Conservation (phyloP, 1,139 yeast genomes). For the Blastobotrys niveus region DNA sequence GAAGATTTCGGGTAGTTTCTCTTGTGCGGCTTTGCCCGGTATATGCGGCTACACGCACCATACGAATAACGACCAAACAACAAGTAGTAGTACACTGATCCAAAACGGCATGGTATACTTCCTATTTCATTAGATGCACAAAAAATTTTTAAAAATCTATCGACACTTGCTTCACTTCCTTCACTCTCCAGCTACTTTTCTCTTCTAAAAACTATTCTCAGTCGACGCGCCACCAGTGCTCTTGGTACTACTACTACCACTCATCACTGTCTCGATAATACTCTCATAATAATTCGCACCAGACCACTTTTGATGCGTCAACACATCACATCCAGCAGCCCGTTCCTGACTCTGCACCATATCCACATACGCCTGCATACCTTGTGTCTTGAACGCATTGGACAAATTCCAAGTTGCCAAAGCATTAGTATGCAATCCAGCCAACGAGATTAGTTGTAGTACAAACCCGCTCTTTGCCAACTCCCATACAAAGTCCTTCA, state of each 20-base stretch:
- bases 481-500: conserved; percentile 48
- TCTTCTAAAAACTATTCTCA: conserved; percentile 32
- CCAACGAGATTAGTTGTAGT: conserved; percentile 48
- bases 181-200: too few relatives aligned
- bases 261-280: conserved; percentile 41
- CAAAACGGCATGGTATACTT: neutral
- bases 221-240: conserved; percentile 46
- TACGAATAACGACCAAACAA: neutral
- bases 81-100: neutral
- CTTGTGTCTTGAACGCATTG: conserved; percentile 42
- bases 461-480: conserved; percentile 52
- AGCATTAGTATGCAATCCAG: conserved; percentile 51
- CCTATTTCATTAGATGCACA: neutral
- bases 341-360: conserved; percentile 45
- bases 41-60: too few relatives aligned
- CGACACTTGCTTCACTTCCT: neutral
- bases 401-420: conserved; percentile 47
- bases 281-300: conserved; percentile 51
- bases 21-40: too few relatives aligned
- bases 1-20: too few relatives aligned
- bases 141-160: too few relatives aligned
- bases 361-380: conserved; percentile 54
- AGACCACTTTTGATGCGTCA: conserved; percentile 57
- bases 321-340: conserved; percentile 44
- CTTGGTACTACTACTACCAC: conserved; percentile 45